phyloP scores from a whole-genome alignment of 352 stramenopile species.

The Phytophthora idaei region DNA sequence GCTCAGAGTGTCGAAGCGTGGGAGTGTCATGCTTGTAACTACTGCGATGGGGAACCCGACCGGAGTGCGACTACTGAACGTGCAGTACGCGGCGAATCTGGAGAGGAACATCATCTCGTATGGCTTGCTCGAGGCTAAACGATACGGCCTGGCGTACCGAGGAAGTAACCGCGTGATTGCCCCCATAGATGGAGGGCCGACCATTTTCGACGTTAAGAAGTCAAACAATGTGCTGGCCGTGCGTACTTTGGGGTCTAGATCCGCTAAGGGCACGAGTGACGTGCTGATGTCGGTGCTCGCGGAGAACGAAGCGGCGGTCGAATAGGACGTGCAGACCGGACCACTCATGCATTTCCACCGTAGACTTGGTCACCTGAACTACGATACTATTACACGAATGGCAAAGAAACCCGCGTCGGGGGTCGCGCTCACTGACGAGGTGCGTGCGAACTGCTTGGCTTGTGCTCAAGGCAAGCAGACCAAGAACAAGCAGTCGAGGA shows the following conservation, averaged over 20 bases:
- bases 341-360: conserved; percentile 22
- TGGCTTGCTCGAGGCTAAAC: conserved; percentile 2
- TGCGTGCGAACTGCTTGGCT: background rate
- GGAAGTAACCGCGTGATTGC: conserved; percentile 1
- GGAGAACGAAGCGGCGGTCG: conserved; percentile 4
- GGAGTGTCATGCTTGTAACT: conserved; percentile 9
- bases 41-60: conserved; percentile 6
- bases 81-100: conserved; percentile 14
- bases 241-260: background rate
- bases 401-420: conserved; percentile 9
- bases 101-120: conserved; percentile 32
- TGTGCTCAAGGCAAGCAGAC: conserved; percentile 20
- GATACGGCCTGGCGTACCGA: conserved; percentile 7
- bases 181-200: background rate
- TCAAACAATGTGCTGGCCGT: conserved; percentile 6
- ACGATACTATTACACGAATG: conserved; percentile 16
- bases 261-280: no score
- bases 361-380: conserved; percentile 15
- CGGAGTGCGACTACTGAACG: conserved; percentile 9
- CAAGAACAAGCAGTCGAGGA: conserved; percentile 9
- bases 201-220: conserved; percentile 9
- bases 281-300: no score
- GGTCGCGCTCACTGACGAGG: conserved; percentile 10
- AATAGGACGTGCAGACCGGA: conserved; percentile 1
- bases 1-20: background rate